phyloP scores from a whole-genome alignment of 192 early-diverging fungal species.

The Backusella sp. region DNA sequence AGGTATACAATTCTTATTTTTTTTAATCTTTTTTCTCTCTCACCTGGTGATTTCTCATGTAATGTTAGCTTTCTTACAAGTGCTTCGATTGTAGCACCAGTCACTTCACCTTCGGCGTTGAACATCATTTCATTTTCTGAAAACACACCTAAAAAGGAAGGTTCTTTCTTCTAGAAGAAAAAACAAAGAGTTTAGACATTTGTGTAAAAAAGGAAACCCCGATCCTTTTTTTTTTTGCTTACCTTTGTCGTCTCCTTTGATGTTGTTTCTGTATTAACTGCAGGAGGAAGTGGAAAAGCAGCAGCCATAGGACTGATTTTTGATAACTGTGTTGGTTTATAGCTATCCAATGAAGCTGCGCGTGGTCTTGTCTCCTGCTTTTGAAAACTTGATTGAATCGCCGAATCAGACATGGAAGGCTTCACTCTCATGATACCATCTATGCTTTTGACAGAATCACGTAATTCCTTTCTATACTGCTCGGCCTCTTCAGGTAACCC shows the following conservation, averaged over 20 bases:
- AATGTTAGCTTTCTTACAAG: conserved; percentile 70
- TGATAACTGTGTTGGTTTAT: background rate
- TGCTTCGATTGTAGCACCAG: conserved; percentile 67
- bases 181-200: background rate
- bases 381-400: background rate
- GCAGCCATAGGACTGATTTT: background rate
- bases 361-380: background rate
- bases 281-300: background rate
- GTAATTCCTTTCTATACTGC: background rate
- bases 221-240: background rate
- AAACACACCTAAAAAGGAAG: background rate
- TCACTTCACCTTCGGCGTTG: conserved; percentile 69
- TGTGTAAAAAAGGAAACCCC: background rate
- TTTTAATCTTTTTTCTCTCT: background rate
- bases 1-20: background rate
- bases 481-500: background rate
- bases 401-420: background rate
- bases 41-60: conserved; percentile 52
- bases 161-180: background rate
- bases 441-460: background rate
- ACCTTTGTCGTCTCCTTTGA: background rate
- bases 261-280: background rate
- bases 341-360: background rate
- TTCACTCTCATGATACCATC: background rate
- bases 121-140: conserved; percentile 16